phyloP scores from a whole-genome alignment of 805 yeast genomes.

The Ogataea neopini region DNA sequence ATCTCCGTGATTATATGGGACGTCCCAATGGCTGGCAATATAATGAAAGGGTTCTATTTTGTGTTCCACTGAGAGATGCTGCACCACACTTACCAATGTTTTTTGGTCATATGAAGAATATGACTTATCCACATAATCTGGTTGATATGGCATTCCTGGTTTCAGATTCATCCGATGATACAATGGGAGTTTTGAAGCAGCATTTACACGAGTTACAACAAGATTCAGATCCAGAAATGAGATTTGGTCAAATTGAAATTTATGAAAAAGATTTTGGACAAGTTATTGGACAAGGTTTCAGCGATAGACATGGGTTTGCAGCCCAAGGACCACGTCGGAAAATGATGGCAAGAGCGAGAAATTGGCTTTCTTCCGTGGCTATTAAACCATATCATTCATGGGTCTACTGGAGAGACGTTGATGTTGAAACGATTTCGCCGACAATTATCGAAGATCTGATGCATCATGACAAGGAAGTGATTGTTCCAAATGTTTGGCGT shows the following conservation, averaged over 20 bases:
- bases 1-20: conserved; percentile 46
- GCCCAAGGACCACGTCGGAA: conserved; percentile 96
- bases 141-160: conserved; percentile 77
- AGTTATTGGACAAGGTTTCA: conserved; percentile 86
- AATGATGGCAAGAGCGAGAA: conserved; percentile 93
- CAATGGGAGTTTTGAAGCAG: conserved; percentile 65
- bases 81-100: conserved; percentile 63
- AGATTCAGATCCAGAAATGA: conserved; percentile 57
- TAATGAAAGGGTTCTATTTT: conserved; percentile 52
- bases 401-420: conserved; percentile 98
- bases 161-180: conserved; percentile 86
- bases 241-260: conserved; percentile 84
- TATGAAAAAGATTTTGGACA: conserved; percentile 94
- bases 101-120: conserved; percentile 54
- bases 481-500: conserved; percentile 94
- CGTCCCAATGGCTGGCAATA: conserved; percentile 53
- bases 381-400: conserved; percentile 89
- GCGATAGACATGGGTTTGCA: conserved; percentile 92
- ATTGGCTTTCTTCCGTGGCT: conserved; percentile 88
- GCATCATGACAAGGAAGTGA: conserved; percentile 88
- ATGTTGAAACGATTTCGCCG: conserved; percentile 87
- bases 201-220: conserved; percentile 65
- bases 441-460: conserved; percentile 87
- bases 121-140: conserved; percentile 57
- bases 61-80: conserved; percentile 62